Evolutionary conservation across 345 rosid genomes (phyloP), one percentile per base, ranked within the genome.

Genomic region (Lagerstroemia speciosa): DNA sequence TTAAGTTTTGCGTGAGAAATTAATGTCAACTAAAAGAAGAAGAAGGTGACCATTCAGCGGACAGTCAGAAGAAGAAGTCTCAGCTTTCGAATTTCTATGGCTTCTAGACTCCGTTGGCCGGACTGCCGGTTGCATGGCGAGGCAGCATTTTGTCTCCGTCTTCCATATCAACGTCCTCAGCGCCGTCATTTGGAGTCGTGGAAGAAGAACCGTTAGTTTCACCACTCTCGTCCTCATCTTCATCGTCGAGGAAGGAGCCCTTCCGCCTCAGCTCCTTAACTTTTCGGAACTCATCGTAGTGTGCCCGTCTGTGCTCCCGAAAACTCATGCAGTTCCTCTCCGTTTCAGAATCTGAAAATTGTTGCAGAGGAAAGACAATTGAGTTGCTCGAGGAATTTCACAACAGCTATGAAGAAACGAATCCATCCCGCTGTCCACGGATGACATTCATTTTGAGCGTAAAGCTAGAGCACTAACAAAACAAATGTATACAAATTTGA

Each of bases 241-340:
- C 89, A 24, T 85, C 93, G 67, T 80, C 92, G 3, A 81, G 62
- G 27, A 87, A 69, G 5, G 98, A 89, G 31, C 93, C 96, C 31
- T 81, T 73, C 26, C 82, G 77, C 74, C 81, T 74, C 71, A 95
- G 86, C 75, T 95, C 98, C 74, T 85, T 90, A 61, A 92, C 93
- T 70, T 79, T 92, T 69, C 72, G 83, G 77, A 84, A 90, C 84
- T 95, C 98, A 66, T 95, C 84, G 65, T 95, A 95, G 70, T 95
- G 99, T 30, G 78, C 93, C 72, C 84, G 80, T 69, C 99, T 83
- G 41, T 77, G 99, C 76, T 88, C 96, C 76, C 70, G 87, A 74
- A 94, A 94, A 65, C 79, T 83, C 72, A 67, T 32, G 29, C 71
- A 72, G 73, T 72, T 79, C 73, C 70, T 81, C 41, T 67, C 87